These are phyloP conservation scores for Buddleja alternifolia DNA, from an alignment of 257 asterid genomes.

Conservation along the genomic window DNA sequence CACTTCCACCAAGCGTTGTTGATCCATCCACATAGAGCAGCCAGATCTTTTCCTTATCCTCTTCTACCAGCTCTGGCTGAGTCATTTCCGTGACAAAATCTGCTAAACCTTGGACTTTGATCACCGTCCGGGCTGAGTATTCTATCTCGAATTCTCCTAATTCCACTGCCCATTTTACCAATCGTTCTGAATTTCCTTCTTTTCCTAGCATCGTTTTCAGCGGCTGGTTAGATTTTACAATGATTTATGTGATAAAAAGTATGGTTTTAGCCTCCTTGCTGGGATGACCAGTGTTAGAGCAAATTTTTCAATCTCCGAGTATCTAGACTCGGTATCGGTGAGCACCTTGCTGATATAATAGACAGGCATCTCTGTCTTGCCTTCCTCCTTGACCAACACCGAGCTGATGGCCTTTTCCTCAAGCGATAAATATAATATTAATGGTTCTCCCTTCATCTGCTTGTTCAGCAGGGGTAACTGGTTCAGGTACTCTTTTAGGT, in stretches of 20 bases:
- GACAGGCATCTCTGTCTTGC: background rate
- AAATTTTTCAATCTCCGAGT: too few species aligned
- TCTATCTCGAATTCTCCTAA: background rate
- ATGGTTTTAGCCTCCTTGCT: background rate
- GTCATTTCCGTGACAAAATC: too few species aligned
- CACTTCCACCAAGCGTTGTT: too few species aligned
- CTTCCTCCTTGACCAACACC: background rate
- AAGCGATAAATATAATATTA: background rate
- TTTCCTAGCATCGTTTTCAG: background rate
- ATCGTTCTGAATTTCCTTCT: too few species aligned
- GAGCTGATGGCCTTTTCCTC: background rate
- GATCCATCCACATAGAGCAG: too few species aligned
- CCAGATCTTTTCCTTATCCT: too few species aligned
- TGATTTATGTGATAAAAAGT: background rate
- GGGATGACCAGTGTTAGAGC: background rate
- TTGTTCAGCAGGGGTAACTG: background rate
- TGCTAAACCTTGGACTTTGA: too few species aligned
- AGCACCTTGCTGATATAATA: background rate
- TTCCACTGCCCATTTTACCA: background rate
- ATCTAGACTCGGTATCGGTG: background rate
- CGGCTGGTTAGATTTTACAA: background rate
- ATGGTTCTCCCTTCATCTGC: background rate
- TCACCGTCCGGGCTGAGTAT: background rate
- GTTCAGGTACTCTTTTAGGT: too few species aligned
- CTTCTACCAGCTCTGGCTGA: too few species aligned